Evolutionary conservation across 2,329 filamentous ascomycete genomes (phyloP).

Genomic region (Fusarium praegraminearum): DNA sequence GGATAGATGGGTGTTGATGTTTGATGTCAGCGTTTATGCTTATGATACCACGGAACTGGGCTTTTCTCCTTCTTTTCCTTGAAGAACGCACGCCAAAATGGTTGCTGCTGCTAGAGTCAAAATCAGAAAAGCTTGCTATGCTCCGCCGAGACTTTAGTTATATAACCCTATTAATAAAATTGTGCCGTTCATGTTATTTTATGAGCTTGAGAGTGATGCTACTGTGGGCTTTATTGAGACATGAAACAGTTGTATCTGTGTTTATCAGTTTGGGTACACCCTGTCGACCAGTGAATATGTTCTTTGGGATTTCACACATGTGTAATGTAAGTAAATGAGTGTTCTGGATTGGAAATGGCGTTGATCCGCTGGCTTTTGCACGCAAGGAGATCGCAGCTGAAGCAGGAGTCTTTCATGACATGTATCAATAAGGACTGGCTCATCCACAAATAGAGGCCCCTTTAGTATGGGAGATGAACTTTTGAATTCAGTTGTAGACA

Average conservation of each 20-base stretch:
- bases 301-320: not conserved
- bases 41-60: slow-evolving; percentile 42
- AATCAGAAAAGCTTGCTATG: slow-evolving; percentile 41
- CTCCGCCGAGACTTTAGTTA: slow-evolving; percentile 42
- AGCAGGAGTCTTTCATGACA: not conserved
- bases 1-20: slow-evolving; percentile 40
- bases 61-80: slow-evolving; percentile 37
- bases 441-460: too few relatives aligned
- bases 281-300: not conserved
- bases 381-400: not conserved
- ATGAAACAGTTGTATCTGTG: not conserved
- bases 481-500: not conserved
- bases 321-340: not conserved
- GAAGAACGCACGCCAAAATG: slow-evolving; percentile 30
- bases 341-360: not conserved
- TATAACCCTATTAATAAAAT: slow-evolving; percentile 40
- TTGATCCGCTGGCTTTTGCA: not conserved
- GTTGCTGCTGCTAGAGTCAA: slow-evolving; percentile 37
- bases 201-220: not conserved
- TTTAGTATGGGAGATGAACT: too few relatives aligned
- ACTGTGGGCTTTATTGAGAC: not conserved
- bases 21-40: slow-evolving; percentile 45
- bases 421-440: not conserved
- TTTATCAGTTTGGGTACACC: not conserved
- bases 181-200: slow-evolving; percentile 27